A percentile compares a stretch with the other conserved stretches of the same genome.
Conservation (phyloP, 2,329 filamentous ascomycete genomes). For the Zymoseptoria crescenta region DNA sequence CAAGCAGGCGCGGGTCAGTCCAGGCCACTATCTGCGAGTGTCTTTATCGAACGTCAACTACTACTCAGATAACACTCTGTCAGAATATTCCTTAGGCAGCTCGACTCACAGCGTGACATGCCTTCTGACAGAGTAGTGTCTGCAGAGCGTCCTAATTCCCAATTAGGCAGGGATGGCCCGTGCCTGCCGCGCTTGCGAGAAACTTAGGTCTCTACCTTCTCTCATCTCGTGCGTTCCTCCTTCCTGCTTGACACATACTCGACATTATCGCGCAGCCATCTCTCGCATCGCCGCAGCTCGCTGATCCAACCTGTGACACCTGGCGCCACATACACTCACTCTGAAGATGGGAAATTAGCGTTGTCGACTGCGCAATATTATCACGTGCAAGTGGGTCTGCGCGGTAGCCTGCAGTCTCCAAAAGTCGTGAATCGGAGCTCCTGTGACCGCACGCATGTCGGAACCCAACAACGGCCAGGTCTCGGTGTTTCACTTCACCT, state of each 20-base stretch:
- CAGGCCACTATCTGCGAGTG: background rate
- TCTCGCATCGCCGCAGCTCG: background rate
- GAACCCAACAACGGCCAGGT: conserved; percentile 4
- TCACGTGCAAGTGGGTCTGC: background rate
- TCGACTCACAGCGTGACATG: no score
- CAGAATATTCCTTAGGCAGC: no score
- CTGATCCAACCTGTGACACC: background rate
- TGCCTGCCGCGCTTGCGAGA: background rate
- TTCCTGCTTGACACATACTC: background rate
- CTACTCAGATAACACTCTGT: no score
- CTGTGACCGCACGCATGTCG: background rate
- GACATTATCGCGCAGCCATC: background rate
- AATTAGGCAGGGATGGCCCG: background rate
- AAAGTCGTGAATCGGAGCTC: background rate
- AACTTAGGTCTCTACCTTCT: background rate
- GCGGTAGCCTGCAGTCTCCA: background rate
- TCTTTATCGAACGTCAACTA: background rate
- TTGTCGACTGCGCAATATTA: background rate
- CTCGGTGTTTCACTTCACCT: conserved; percentile 24
- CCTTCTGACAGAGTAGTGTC: no score
- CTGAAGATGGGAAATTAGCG: background rate
- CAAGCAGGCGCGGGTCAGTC: background rate
- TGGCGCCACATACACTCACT: background rate
- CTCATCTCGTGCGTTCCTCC: background rate
- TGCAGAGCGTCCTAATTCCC: no score